Conservation (phyloP, 805 yeast species). For the Zygotorulaspora florentina region DNA sequence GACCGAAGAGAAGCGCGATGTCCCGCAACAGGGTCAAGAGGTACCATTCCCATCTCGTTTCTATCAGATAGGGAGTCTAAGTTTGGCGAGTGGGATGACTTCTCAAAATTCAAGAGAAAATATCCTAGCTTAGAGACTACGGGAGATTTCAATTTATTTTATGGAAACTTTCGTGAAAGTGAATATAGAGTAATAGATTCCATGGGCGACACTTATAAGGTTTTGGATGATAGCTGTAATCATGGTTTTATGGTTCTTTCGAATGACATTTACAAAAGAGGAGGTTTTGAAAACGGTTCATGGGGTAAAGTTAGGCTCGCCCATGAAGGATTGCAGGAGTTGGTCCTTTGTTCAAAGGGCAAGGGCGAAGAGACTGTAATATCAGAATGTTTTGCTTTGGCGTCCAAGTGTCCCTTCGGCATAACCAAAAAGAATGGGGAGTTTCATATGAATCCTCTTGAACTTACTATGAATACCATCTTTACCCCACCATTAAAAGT, state of each 20-base stretch:
- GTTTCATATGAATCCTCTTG: conserved; percentile 20
- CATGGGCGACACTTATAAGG: conserved; percentile 29
- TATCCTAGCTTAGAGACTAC: conserved; percentile 22
- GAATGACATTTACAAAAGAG: conserved; percentile 30
- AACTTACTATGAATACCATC: conserved; percentile 52
- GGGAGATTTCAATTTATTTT: conserved; percentile 36
- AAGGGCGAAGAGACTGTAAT: conserved; percentile 39
- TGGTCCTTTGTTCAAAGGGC: conserved; percentile 24
- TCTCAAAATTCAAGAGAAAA: conserved; percentile 21
- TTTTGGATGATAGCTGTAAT: conserved; percentile 27
- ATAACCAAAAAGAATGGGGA: conserved; percentile 34
- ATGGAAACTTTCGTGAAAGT: conserved; percentile 32
- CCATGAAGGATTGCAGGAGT: conserved; percentile 38
- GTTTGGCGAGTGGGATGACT: conserved; percentile 28
- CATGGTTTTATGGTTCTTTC: conserved; percentile 24
- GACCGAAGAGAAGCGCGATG: conserved; percentile 11
- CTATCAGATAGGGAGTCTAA: conserved; percentile 29
- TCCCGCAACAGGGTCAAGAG: conserved; percentile 37
- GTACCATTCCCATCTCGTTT: conserved; percentile 41
- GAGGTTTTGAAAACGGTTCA: conserved; percentile 48
- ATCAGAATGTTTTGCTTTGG: conserved; percentile 46
- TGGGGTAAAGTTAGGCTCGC: conserved; percentile 75
- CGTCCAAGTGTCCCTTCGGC: conserved; percentile 44
- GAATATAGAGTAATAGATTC: conserved; percentile 30
- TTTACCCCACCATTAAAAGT: conserved; percentile 65